Conservation (phyloP, 306 rosid species). For the Ammopiptanthus mongolicus region DNA sequence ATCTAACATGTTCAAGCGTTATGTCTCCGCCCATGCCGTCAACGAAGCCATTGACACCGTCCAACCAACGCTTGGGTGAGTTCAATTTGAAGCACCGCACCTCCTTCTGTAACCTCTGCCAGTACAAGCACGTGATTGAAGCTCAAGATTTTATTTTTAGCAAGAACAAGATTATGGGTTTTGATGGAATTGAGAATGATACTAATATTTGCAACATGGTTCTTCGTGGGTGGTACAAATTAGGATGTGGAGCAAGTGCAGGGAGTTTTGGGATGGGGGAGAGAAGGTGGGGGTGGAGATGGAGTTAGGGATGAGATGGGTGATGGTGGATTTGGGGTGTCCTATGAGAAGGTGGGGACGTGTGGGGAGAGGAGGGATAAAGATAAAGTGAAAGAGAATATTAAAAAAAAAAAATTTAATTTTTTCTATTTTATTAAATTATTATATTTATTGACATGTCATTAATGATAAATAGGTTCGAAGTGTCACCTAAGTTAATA, state of each 20-base stretch:
- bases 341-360: too few species aligned
- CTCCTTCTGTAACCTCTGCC: slow-evolving; percentile 66
- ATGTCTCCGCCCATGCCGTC: slow-evolving; percentile 58
- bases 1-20: too few species aligned
- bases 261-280: slow-evolving; percentile 92
- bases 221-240: slow-evolving; percentile 75
- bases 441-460: too few species aligned
- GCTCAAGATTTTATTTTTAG: slow-evolving; percentile 69
- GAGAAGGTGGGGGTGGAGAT: too few species aligned
- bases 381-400: too few species aligned
- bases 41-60: slow-evolving; percentile 56
- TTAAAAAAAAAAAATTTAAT: too few species aligned
- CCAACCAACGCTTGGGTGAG: slow-evolving; percentile 42
- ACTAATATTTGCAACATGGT: slow-evolving; percentile 66
- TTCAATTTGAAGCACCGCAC: slow-evolving; percentile 66
- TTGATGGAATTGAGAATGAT: slow-evolving; percentile 3
- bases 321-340: too few species aligned
- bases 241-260: slow-evolving; percentile 86
- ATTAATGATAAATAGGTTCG: too few species aligned
- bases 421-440: too few species aligned
- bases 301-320: too few species aligned
- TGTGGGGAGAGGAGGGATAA: too few species aligned
- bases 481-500: too few species aligned
- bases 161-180: slow-evolving; percentile 16
- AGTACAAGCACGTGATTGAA: slow-evolving; percentile 69